Evolutionary conservation across 2,329 filamentous ascomycete species (phyloP), one percentile per base, ranked within the genome.

Genomic region (Dothistroma pini): DNA sequence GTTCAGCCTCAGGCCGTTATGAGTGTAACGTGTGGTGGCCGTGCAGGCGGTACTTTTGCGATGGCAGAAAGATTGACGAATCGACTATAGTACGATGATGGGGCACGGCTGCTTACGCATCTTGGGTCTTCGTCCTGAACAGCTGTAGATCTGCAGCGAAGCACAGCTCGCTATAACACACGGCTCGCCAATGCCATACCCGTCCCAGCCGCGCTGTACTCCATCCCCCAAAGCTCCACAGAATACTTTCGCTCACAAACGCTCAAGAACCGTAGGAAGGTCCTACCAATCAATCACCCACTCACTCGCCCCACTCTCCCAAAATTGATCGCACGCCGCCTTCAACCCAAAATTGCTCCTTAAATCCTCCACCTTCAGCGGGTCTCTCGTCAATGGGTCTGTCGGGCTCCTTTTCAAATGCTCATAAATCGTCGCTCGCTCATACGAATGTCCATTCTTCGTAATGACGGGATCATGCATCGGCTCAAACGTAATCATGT

Each of bases 371-470:
- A 85, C 80, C 0, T 77, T 77, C 54, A 97, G 81, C 0, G 89
- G 86, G 64, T 92, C 88, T 48, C 93, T 82, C 0, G 93, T 97
- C 38, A 97, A 75, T 0, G 95, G 95, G 74, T 99, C 95, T 14
- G 85, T 89, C 0, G 82, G 82, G 35, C 85, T 85, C 22, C 89
- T 82, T 69, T 89, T 88, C 29, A 99, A 81, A 72, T 97, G 92
- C 75, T 96, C 91, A 71, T 92, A 81, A 63, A 99, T 89, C 16
- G 90, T 90, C 0, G 90, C 83, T 48, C 93, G 85, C 74, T 97
- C 95, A 74, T 96, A 99, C 1, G 89, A 95, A 66, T 93, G 90
- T 12, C 95, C 95, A 1, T 89, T 93, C 70, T 89, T 92, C 0
- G 90, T 93, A 1, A 81, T 77, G 0, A 82, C 87, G 80, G 75